Evolutionary conservation across 2,329 filamentous ascomycete species (phyloP), one percentile per base, ranked within the genome.

Genomic region (Colletotrichum ledebouriae): DNA sequence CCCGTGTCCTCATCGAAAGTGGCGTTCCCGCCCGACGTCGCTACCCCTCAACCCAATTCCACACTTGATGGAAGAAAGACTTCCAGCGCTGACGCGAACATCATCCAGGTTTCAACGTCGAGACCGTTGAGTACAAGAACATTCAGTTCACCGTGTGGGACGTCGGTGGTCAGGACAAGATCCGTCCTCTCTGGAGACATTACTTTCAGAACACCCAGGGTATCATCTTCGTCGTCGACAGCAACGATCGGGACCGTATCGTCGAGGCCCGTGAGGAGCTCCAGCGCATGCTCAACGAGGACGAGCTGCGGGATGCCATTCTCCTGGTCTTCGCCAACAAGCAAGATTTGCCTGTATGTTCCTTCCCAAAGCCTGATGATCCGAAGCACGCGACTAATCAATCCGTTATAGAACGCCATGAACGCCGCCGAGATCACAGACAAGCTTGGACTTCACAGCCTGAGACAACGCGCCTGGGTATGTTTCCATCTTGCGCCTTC

Each of bases 61-160:
- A 15, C 29, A 6, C 13, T 49, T 46, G 60, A 22, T 39, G 11
- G 13, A 15, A 12, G 11, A 22, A 50, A 22, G 34, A 49, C 50
- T n/a, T 22, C 11, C 34, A 55, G 55, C 70, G 61, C 75, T 78
- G 69, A 79, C 70, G 37, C 33, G 42, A 17, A 46, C 53, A 13
- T 59, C 33, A 34, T 56, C 17, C 73, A 94, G 92, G 96, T 78
- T 99, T 99, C 91, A 99, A 99, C 87, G 96, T 99, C 83, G 96
- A 99, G 89, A 98, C 96, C 64, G 96, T 99, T 82, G 94, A 97
- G 82, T 98, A 98, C 89, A 98, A 98, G 90, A 99, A 99, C 90
- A 98, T 97, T 78, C 94, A 97, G 83, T 99, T 99, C 89, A 98
- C 95, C 82, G 96, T 99, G 81, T 99, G 96, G 96, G 96, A 98